phyloP scores from a whole-genome alignment of 352 stramenopile species.

The Globisporangium canariense region DNA sequence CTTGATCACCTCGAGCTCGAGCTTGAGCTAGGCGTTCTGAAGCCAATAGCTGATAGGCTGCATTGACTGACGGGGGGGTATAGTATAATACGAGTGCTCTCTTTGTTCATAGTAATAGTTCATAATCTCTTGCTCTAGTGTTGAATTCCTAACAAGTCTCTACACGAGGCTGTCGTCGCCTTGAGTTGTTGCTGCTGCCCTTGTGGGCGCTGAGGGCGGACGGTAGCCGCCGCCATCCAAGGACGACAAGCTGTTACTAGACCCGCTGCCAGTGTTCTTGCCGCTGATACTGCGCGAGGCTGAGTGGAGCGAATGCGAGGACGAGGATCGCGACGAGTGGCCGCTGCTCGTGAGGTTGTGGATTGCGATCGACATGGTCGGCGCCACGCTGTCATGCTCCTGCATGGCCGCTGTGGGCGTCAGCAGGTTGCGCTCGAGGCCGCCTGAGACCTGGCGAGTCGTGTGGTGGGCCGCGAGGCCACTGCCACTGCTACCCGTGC shows the following conservation, averaged over 20 bases:
- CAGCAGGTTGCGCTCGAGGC: conserved; percentile 43
- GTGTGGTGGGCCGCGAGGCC: neutral
- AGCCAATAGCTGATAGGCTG: too few relatives aligned
- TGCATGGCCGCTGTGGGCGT: conserved; percentile 19
- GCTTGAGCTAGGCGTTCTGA: too few relatives aligned
- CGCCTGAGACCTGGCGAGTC: conserved; percentile 39
- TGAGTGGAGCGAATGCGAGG: neutral
- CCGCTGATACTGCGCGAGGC: neutral
- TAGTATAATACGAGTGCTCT: too few relatives aligned
- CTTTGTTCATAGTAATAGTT: too few relatives aligned
- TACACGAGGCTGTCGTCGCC: too few relatives aligned
- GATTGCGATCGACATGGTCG: conserved; percentile 22
- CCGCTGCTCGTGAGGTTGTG: neutral
- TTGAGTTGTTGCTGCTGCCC: neutral
- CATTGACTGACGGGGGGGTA: too few relatives aligned
- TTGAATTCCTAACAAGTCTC: too few relatives aligned
- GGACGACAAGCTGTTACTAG: conserved; percentile 27
- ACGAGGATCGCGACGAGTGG: neutral
- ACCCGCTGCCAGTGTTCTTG: neutral
- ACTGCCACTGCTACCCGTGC: neutral
- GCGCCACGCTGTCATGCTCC: conserved; percentile 10
- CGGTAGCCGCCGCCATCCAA: conserved; percentile 12
- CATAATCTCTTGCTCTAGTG: too few relatives aligned
- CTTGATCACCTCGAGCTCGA: too few relatives aligned
- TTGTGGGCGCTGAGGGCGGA: neutral